Percentiles rank a stretch among this genome's conserved stretches.
phyloP scores from a whole-genome alignment of 441 rosid genomes.

The Melastoma candidum region DNA sequence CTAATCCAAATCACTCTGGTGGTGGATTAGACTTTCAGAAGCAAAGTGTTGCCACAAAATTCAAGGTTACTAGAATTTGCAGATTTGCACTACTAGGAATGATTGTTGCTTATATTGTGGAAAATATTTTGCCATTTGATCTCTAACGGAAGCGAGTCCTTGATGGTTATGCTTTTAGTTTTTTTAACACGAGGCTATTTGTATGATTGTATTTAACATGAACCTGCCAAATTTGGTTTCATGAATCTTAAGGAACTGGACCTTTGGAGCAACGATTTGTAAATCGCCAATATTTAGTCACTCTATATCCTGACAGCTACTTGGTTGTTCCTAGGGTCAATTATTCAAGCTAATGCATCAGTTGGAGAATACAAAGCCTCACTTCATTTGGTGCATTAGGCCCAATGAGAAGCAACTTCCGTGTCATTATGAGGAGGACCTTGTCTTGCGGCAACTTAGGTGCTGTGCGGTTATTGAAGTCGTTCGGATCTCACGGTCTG shows the following conservation, averaged over 20 bases:
- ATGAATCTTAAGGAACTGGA: too few relatives aligned
- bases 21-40: constrained; percentile 31
- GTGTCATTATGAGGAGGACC: constrained; percentile 56
- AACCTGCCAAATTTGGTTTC: too few relatives aligned
- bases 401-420: constrained; percentile 71
- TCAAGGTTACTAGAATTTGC: constrained; percentile 45
- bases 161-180: too few relatives aligned
- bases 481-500: constrained; percentile 83
- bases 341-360: constrained; percentile 83
- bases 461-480: constrained; percentile 85
- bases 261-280: background rate
- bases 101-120: too few relatives aligned
- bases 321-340: constrained; percentile 48
- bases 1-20: constrained; percentile 18
- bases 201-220: too few relatives aligned
- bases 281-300: too few relatives aligned
- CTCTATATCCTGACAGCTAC: constrained; percentile 1
- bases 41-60: constrained; percentile 67
- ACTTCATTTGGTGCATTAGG: constrained; percentile 87
- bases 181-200: too few relatives aligned
- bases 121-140: too few relatives aligned
- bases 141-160: too few relatives aligned
- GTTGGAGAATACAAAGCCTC: constrained; percentile 80
- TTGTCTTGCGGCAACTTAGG: constrained; percentile 72
- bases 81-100: too few relatives aligned